A percentile compares a stretch with the other conserved stretches of the same genome.
Evolutionary conservation across 2,329 filamentous ascomycete species (phyloP).

Genomic region (Waltergamsia citrina): DNA sequence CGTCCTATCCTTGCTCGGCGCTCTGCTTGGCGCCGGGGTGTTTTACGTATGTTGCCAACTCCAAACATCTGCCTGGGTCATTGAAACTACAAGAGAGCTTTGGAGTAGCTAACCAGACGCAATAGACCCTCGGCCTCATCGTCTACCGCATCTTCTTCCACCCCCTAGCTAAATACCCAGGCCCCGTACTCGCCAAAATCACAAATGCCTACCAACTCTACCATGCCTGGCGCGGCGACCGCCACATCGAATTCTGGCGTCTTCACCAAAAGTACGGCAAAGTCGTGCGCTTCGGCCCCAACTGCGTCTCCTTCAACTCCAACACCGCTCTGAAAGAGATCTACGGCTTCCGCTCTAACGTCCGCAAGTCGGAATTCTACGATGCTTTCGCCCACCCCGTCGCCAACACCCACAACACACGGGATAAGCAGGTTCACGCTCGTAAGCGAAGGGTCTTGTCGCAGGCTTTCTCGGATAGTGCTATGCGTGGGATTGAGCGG

Average conservation of each 20-base stretch:
- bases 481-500: conserved; percentile 58
- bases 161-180: conserved; percentile 55
- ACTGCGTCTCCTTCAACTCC: conserved; percentile 69
- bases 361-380: conserved; percentile 64
- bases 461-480: conserved; percentile 61
- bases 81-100: too few species aligned
- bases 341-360: conserved; percentile 54
- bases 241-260: conserved; percentile 63
- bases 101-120: background rate
- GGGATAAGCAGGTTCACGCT: conserved; percentile 59
- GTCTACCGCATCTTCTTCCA: conserved; percentile 54
- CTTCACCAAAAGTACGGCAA: conserved; percentile 61
- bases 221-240: conserved; percentile 64
- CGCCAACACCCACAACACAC: conserved; percentile 64
- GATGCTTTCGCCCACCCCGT: conserved; percentile 62
- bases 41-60: conserved; percentile 31
- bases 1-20: conserved; percentile 15
- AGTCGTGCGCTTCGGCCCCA: conserved; percentile 71
- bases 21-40: conserved; percentile 21
- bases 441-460: conserved; percentile 62
- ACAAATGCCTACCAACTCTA: conserved; percentile 60
- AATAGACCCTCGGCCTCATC: conserved; percentile 28
- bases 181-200: conserved; percentile 52
- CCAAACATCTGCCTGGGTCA: background rate
- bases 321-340: conserved; percentile 57